Evolutionary conservation across 2,329 filamentous ascomycete genomes (phyloP).

Genomic region (Lasiodiplodia sp.): DNA sequence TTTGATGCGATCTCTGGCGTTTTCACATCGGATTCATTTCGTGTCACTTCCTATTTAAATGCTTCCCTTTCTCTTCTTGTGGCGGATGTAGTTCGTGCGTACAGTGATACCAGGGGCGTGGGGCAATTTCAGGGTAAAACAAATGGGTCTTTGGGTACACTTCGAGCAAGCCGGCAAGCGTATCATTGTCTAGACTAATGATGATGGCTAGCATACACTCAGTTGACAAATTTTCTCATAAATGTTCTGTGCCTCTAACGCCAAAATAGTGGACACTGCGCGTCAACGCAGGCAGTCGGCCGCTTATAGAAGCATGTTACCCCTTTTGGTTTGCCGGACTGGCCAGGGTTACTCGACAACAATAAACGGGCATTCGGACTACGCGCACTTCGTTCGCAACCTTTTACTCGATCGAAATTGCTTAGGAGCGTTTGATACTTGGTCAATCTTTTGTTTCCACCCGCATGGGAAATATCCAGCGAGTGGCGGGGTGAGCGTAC

Average conservation of each 20-base stretch:
- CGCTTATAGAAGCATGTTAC: not conserved
- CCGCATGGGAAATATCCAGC: not conserved
- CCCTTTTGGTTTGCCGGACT: not conserved
- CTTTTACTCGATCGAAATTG: too few species aligned
- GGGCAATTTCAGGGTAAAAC: conserved; percentile 3
- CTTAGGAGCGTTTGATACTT: too few species aligned
- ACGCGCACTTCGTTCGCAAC: too few species aligned
- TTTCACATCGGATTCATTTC: not conserved
- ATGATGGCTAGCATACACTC: conserved; percentile 16
- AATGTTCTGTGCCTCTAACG: not conserved
- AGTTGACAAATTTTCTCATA: not conserved
- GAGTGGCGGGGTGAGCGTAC: not conserved
- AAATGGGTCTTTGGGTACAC: not conserved
- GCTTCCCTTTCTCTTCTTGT: not conserved
- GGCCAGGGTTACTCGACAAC: too few species aligned
- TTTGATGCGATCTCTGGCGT: conserved; percentile 13
- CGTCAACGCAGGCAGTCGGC: not conserved
- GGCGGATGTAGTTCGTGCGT: conserved; percentile 22
- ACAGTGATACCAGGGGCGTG: conserved; percentile 24
- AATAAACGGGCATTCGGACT: too few species aligned
- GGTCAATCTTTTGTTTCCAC: not conserved
- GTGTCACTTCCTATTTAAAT: not conserved
- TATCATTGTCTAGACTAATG: conserved; percentile 12
- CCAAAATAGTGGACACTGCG: not conserved
- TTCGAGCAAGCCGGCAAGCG: not conserved